Evolutionary conservation across 345 rosid genomes (phyloP).

Genomic region (Hibiscus mutabilis): DNA sequence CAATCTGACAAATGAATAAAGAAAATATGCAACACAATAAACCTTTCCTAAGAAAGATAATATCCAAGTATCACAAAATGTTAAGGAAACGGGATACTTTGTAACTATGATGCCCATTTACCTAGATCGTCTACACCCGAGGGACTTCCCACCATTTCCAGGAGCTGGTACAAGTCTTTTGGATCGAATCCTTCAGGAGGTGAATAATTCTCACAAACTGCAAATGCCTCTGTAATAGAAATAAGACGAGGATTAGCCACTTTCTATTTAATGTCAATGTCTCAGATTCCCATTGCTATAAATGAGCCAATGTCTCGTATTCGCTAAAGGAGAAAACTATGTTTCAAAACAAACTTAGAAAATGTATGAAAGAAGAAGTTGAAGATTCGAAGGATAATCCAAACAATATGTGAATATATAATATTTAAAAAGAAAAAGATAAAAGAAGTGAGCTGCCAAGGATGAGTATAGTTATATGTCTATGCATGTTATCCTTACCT

Average conservation of each 20-base stretch:
- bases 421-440: too few species aligned
- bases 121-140: not conserved
- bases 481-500: conserved; percentile 39
- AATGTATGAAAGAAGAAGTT: not conserved
- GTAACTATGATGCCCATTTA: not conserved
- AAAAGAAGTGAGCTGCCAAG: not conserved
- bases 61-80: not conserved
- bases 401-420: not conserved
- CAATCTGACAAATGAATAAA: conserved; percentile 46
- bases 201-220: not conserved
- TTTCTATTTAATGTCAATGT: not conserved
- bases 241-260: conserved; percentile 5
- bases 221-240: not conserved
- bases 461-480: not conserved
- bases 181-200: conserved; percentile 61
- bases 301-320: too few species aligned
- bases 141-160: not conserved
- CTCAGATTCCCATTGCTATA: too few species aligned
- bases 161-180: conserved; percentile 50
- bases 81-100: not conserved
- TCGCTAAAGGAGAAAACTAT: not conserved
- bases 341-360: not conserved
- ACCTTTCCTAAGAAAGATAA: not conserved
- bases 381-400: not conserved
- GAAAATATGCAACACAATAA: not conserved